Base-by-base conservation (phyloP, 345 rosid species). In the Sonneratia alba region DNA sequence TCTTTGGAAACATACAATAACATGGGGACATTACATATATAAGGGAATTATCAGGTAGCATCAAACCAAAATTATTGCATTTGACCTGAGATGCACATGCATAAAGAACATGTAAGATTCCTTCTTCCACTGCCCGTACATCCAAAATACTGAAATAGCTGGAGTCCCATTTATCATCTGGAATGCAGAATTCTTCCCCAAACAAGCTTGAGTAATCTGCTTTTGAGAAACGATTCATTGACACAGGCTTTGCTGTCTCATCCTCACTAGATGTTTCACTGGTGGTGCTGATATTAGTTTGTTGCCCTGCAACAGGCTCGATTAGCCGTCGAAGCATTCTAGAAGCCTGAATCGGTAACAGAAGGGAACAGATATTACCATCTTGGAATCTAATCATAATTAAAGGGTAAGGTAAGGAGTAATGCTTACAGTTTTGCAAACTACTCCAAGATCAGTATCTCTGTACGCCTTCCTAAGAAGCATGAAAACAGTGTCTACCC, bases 21-120 rank as follows among this genome's bases (percentile, higher is more conserved):
- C 43, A 2, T 21, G 47, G 32, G 38, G 15, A 48, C 19, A 53
- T 34, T 16, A 62, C 9, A 27, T 27, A 27, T 62, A 62, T 27
- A 27, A 62, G 66, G 13, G 36, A 37, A 48, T 48, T 61, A 66
- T 67, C 47, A 48, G 66, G 61, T 27, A 27, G 40, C 24, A 32
- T 36, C 34, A 68, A 67, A 75, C 74, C 61, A 70, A 69, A 70
- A 76, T 79, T 70, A 74, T 75, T 71, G 81, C 38, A 84, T 77
- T 82, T 77, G 78, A 91, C 97, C 97, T 91, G 90, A 76, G 93
- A 89, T 73, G 90, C 93, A 85, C 97, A 91, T 78, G 93, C 91
- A 78, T 79, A 87, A 72, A 91, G 91, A 82, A 87, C 87, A 76
- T 91, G 93, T 70, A 91, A 81, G 82, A 88, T 80, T 74, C 91